Conservation (phyloP, 495 filamentous ascomycete species). For the Daldinia caldariorum region DNA sequence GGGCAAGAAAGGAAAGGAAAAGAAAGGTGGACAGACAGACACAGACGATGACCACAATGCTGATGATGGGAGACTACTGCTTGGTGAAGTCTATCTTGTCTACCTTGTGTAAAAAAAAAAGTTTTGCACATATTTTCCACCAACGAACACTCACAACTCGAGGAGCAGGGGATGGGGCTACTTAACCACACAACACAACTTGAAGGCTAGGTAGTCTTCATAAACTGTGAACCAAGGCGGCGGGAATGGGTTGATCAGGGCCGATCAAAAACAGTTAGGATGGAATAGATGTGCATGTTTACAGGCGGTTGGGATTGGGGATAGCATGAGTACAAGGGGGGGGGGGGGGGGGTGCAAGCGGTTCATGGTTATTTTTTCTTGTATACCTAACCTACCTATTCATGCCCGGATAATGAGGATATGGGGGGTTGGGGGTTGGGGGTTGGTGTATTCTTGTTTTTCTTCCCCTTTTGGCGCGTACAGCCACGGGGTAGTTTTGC, state of each 20-base stretch:
- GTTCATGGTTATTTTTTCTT: too few relatives aligned
- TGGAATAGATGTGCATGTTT: neutral
- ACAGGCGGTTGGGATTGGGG: slow-evolving; percentile 4
- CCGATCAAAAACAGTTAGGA: neutral
- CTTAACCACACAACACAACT: too few relatives aligned
- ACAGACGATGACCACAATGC: slow-evolving; percentile 13
- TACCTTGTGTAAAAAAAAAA: too few relatives aligned
- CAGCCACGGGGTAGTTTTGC: neutral
- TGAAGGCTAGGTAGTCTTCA: neutral
- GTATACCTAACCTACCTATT: too few relatives aligned
- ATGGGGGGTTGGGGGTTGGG: too few relatives aligned
- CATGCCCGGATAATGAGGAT: too few relatives aligned
- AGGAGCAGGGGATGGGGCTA: too few relatives aligned
- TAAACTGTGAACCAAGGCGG: neutral
- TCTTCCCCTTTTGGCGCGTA: slow-evolving; percentile 4
- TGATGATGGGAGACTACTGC: neutral
- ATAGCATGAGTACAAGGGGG: slow-evolving; percentile 13
- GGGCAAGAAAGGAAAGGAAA: neutral
- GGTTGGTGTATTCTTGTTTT: neutral
- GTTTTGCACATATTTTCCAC: too few relatives aligned
- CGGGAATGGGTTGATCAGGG: slow-evolving; percentile 1
- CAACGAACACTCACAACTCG: too few relatives aligned
- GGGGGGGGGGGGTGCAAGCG: too few relatives aligned
- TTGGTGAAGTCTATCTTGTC: too few relatives aligned
- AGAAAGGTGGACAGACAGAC: too few relatives aligned